A percentile compares a stretch with the other conserved stretches of the same genome.
Evolutionary conservation across 2,329 filamentous ascomycete species (phyloP).

Genomic region (Allantophomopsis cytisporea): DNA sequence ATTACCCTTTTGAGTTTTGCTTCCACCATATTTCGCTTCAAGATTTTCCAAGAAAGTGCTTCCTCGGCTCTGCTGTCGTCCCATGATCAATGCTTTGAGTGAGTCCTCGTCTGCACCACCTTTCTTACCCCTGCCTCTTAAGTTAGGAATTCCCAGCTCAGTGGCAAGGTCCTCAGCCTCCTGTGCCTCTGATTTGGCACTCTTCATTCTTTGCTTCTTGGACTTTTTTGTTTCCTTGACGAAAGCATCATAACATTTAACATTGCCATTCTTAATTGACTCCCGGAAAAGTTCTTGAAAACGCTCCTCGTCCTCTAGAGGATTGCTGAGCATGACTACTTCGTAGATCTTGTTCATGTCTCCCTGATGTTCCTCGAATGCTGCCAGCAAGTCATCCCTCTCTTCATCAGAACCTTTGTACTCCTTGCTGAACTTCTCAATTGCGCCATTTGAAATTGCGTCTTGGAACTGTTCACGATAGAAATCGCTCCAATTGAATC

Average conservation of each 20-base stretch:
- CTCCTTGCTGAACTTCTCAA: constrained; percentile 59
- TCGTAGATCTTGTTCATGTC: constrained; percentile 69
- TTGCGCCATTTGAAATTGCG: constrained; percentile 58
- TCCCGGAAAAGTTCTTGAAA: constrained; percentile 71
- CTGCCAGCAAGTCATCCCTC: constrained; percentile 58
- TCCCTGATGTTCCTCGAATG: constrained; percentile 62
- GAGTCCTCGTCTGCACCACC: constrained; percentile 30
- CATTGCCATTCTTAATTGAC: constrained; percentile 59
- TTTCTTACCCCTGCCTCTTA: constrained; percentile 39
- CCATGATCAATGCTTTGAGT: constrained; percentile 63
- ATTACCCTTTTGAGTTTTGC: constrained; percentile 21
- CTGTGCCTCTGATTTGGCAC: constrained; percentile 50
- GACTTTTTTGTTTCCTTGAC: constrained; percentile 58
- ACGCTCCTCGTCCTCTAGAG: constrained; percentile 71
- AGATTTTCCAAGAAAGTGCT: constrained; percentile 56
- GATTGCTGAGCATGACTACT: constrained; percentile 74
- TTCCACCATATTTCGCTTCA: constrained; percentile 58
- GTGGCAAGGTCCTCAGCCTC: constrained; percentile 67
- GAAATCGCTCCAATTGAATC: constrained; percentile 82
- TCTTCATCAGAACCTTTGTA: constrained; percentile 88
- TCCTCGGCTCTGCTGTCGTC: constrained; percentile 50
- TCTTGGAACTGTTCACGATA: constrained; percentile 76
- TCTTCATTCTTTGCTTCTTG: constrained; percentile 41
- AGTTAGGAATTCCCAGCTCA: constrained; percentile 61
- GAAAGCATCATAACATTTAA: constrained; percentile 55